phyloP scores from a whole-genome alignment of 495 filamentous ascomycete species.

The Tuber melanosporum region DNA sequence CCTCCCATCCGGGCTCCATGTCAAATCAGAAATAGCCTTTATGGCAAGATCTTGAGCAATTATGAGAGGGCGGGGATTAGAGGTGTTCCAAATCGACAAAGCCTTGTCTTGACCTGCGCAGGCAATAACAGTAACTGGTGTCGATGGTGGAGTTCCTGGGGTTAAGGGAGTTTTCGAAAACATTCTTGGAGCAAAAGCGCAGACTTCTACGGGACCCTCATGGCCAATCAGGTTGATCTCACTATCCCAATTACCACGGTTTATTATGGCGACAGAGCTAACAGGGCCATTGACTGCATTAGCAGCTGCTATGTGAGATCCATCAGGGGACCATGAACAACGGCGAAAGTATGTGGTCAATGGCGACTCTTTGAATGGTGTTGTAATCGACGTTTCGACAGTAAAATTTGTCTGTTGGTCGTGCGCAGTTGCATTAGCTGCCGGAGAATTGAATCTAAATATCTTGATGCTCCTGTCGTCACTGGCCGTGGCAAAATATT shows the following conservation, averaged over 20 bases:
- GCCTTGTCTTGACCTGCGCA: constrained; percentile 96
- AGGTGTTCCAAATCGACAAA: constrained; percentile 94
- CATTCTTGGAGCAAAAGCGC: constrained; percentile 87
- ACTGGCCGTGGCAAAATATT: constrained; percentile 96
- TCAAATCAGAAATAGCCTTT: constrained; percentile 88
- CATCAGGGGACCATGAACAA: constrained; percentile 95
- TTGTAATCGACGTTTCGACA: constrained; percentile 75
- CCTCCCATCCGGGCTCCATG: constrained; percentile 89
- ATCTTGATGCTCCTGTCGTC: constrained; percentile 96
- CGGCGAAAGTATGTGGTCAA: constrained; percentile 94
- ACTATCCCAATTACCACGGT: constrained; percentile 85
- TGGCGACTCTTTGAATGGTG: constrained; percentile 79
- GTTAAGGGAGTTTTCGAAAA: constrained; percentile 64
- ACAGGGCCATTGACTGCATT: constrained; percentile 97
- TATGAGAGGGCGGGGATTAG: constrained; percentile 78
- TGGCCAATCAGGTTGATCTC: constrained; percentile 97
- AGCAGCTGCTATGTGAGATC: constrained; percentile 90
- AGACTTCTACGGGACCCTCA: constrained; percentile 93
- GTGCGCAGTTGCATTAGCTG: constrained; percentile 84
- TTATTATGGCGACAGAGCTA: constrained; percentile 91
- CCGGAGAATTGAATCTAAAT: constrained; percentile 84
- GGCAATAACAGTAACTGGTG: constrained; percentile 86
- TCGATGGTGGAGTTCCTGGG: constrained; percentile 45
- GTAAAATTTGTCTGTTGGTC: constrained; percentile 94
- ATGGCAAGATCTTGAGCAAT: constrained; percentile 78